A percentile compares a stretch with the other conserved stretches of the same genome.
Evolutionary conservation across 441 rosid species (phyloP).

Genomic region (Manihot esculenta): DNA sequence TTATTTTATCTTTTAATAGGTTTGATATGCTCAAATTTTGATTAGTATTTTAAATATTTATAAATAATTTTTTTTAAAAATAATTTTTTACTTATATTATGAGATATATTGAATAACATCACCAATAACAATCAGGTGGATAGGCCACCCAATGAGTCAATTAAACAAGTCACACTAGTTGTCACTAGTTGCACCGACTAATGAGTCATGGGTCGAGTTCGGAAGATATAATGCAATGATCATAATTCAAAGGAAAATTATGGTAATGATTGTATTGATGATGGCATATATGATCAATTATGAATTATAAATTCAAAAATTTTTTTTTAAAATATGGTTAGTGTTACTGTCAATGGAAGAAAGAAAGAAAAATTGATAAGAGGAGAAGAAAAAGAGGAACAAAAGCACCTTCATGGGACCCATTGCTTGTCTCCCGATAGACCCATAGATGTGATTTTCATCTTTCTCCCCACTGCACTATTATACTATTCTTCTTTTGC

Average conservation of each 20-base stretch:
- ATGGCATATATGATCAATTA: constrained; percentile 31
- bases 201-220: not conserved
- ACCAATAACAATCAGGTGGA: too few relatives aligned
- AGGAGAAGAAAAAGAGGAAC: constrained; percentile 32
- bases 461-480: constrained; percentile 33
- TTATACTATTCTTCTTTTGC: constrained; percentile 27
- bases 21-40: too few relatives aligned
- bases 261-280: constrained; percentile 38
- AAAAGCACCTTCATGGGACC: constrained; percentile 50
- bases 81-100: too few relatives aligned
- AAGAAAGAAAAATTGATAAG: constrained; percentile 8
- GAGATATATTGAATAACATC: too few relatives aligned
- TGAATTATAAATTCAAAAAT: not conserved
- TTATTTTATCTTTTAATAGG: too few relatives aligned
- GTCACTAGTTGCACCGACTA: constrained; percentile 14
- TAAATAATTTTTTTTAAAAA: too few relatives aligned
- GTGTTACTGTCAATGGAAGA: constrained; percentile 10
- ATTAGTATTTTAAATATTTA: too few relatives aligned
- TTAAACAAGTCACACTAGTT: not conserved
- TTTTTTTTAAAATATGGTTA: too few relatives aligned
- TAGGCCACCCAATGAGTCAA: too few relatives aligned
- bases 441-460: constrained; percentile 47
- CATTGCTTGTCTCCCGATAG: constrained; percentile 46
- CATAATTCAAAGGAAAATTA: constrained; percentile 35
- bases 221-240: constrained; percentile 9